Evolutionary conservation across 2,329 filamentous ascomycete genomes (phyloP).

Genomic region (Fusarium caatingaense): DNA sequence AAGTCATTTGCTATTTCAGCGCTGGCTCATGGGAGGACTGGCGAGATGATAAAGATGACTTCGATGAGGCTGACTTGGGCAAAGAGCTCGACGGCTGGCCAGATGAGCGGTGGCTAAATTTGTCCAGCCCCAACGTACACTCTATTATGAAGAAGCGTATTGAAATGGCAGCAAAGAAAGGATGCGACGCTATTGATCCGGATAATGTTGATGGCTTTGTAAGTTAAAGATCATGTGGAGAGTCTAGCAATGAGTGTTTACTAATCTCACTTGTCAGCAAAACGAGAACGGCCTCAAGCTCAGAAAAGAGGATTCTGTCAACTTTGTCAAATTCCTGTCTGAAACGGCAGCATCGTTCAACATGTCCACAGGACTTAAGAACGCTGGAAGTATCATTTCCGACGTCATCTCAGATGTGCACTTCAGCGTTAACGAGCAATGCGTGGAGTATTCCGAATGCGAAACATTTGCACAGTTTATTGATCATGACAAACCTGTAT

Average conservation of each 20-base stretch:
- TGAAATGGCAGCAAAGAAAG: constrained; percentile 68
- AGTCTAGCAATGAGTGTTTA: neutral
- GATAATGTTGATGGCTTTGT: constrained; percentile 79
- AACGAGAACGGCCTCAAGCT: constrained; percentile 73
- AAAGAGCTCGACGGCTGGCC: constrained; percentile 70
- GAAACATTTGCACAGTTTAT: constrained; percentile 67
- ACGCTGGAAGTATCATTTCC: constrained; percentile 69
- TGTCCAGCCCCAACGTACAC: constrained; percentile 66
- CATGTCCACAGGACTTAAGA: constrained; percentile 75
- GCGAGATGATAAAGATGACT: constrained; percentile 67
- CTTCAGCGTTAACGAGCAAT: constrained; percentile 78
- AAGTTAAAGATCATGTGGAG: constrained; percentile 52
- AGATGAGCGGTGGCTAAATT: constrained; percentile 73
- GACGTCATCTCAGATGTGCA: constrained; percentile 60
- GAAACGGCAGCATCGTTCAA: constrained; percentile 62
- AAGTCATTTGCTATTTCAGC: constrained; percentile 80
- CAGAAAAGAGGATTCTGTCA: constrained; percentile 65
- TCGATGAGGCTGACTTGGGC: constrained; percentile 66
- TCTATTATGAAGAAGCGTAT: constrained; percentile 73
- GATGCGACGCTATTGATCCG: constrained; percentile 65
- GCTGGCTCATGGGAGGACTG: constrained; percentile 75
- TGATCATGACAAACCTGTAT: constrained; percentile 71
- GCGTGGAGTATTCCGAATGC: constrained; percentile 70
- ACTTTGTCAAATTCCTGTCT: constrained; percentile 71
- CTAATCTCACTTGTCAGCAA: constrained; percentile 47